A percentile compares a stretch with the other conserved stretches of the same genome.
These are phyloP conservation scores for Phytophthora ramorum DNA, from an alignment of 352 stramenopile genomes.

Conservation along the genomic window DNA sequence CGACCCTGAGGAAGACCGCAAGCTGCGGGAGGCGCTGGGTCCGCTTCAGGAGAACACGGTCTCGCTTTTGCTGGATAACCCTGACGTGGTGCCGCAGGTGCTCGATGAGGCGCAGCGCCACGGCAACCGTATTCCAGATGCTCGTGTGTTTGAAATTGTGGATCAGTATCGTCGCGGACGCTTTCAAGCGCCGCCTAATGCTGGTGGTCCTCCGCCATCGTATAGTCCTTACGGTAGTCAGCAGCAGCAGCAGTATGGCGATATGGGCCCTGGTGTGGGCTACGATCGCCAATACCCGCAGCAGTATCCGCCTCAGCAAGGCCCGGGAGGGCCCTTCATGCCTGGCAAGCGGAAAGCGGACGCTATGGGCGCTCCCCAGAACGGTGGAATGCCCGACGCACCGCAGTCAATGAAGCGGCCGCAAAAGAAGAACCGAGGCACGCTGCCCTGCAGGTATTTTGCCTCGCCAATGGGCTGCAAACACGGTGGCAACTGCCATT, in stretches of 20 bases:
- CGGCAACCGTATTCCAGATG: slow-evolving; percentile 77
- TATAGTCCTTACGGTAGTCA: slow-evolving; percentile 59
- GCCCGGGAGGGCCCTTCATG: slow-evolving; percentile 33
- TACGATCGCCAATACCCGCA: slow-evolving; percentile 39
- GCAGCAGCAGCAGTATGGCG: slow-evolving; percentile 43
- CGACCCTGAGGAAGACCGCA: slow-evolving; percentile 65
- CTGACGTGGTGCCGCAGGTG: slow-evolving; percentile 77
- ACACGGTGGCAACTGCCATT: slow-evolving; percentile 74
- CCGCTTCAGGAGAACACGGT: slow-evolving; percentile 81
- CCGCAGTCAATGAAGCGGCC: slow-evolving; percentile 50
- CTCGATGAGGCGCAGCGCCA: slow-evolving; percentile 85
- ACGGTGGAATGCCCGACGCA: slow-evolving; percentile 46
- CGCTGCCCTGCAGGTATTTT: slow-evolving; percentile 79
- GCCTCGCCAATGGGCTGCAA: slow-evolving; percentile 69
- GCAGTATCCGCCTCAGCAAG: slow-evolving; percentile 43
- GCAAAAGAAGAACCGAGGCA: slow-evolving; percentile 53
- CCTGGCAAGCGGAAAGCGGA: slow-evolving; percentile 55
- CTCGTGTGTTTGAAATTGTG: slow-evolving; percentile 82
- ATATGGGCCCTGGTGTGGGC: slow-evolving; percentile 36
- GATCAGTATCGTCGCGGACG: slow-evolving; percentile 61
- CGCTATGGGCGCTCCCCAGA: slow-evolving; percentile 35
- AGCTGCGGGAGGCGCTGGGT: slow-evolving; percentile 69
- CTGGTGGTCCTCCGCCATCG: slow-evolving; percentile 33
- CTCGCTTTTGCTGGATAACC: slow-evolving; percentile 72
- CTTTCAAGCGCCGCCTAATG: slow-evolving; percentile 37